phyloP scores from a whole-genome alignment of 805 yeast genomes.

The Pichia cabralensis region DNA sequence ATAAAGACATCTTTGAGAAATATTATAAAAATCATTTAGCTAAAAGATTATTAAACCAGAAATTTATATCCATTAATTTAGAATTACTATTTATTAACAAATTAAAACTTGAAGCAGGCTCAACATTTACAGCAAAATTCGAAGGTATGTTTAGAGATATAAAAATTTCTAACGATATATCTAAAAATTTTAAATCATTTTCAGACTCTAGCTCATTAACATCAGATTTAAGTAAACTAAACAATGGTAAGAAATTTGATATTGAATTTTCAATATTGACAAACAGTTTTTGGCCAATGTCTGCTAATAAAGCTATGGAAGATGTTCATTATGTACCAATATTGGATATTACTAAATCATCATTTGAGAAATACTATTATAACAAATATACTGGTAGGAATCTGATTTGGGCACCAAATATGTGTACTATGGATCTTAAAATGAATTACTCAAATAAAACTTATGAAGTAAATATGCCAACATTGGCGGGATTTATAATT shows the following conservation, averaged over 20 bases:
- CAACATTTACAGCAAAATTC: constrained; percentile 65
- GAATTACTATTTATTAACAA: constrained; percentile 62
- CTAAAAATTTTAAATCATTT: constrained; percentile 9
- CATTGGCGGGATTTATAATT: constrained; percentile 72
- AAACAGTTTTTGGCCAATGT: constrained; percentile 60
- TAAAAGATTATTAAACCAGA: constrained; percentile 53
- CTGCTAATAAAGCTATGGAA: constrained; percentile 26
- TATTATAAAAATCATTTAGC: constrained; percentile 82
- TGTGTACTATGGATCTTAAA: constrained; percentile 75
- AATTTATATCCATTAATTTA: constrained; percentile 40
- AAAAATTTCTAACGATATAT: constrained; percentile 40
- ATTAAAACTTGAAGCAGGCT: constrained; percentile 68
- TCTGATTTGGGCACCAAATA: constrained; percentile 69
- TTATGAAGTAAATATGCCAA: constrained; percentile 73
- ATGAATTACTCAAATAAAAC: constrained; percentile 57
- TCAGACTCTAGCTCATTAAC: constrained; percentile 11
- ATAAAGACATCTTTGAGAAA: constrained; percentile 79
- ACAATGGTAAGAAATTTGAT: constrained; percentile 27
- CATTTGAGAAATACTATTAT: constrained; percentile 44
- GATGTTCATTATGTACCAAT: constrained; percentile 34
- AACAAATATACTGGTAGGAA: constrained; percentile 47
- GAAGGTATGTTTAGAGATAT: constrained; percentile 86
- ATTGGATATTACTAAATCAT: constrained; percentile 31
- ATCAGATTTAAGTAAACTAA: constrained; percentile 9
- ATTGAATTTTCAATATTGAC: constrained; percentile 48